These are phyloP conservation scores for Collybiopsis luxurians DNA, from an alignment of 768 basidiomycete species.

Conservation along the genomic window DNA sequence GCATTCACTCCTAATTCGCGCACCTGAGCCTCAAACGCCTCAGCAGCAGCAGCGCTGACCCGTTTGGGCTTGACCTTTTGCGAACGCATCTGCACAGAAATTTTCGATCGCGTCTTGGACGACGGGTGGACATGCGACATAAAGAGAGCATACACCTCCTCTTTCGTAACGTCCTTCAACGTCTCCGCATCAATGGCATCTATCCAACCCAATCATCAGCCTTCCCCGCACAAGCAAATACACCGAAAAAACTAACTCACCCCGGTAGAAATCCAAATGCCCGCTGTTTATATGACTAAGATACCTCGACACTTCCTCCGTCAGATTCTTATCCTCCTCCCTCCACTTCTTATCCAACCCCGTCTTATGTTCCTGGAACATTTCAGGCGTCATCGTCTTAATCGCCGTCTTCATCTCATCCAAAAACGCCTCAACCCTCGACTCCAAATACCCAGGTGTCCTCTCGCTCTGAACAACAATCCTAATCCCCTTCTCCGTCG, in stretches of 20 bases:
- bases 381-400: conserved; percentile 63
- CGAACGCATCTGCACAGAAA: conserved; percentile 80
- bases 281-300: conserved; percentile 73
- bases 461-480: conserved; percentile 90
- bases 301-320: conserved; percentile 72
- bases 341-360: conserved; percentile 79
- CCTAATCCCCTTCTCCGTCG: conserved; percentile 71
- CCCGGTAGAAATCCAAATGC: conserved; percentile 82
- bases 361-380: conserved; percentile 76
- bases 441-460: conserved; percentile 75
- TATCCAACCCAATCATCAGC: conserved; percentile 27
- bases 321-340: conserved; percentile 86
- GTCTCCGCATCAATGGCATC: conserved; percentile 71
- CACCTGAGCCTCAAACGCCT: conserved; percentile 58
- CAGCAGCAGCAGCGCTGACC: conserved; percentile 61
- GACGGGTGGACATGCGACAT: conserved; percentile 64
- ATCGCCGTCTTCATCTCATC: conserved; percentile 67
- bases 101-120: conserved; percentile 70
- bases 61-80: conserved; percentile 58
- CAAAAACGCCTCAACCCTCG: conserved; percentile 87
- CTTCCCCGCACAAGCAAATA: neutral
- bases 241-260: conserved; percentile 42
- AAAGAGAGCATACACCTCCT: conserved; percentile 75
- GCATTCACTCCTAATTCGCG: conserved; percentile 45
- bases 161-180: conserved; percentile 64